Evolutionary conservation across 306 rosid species (phyloP).

Genomic region (Canavalia ensiformis): DNA sequence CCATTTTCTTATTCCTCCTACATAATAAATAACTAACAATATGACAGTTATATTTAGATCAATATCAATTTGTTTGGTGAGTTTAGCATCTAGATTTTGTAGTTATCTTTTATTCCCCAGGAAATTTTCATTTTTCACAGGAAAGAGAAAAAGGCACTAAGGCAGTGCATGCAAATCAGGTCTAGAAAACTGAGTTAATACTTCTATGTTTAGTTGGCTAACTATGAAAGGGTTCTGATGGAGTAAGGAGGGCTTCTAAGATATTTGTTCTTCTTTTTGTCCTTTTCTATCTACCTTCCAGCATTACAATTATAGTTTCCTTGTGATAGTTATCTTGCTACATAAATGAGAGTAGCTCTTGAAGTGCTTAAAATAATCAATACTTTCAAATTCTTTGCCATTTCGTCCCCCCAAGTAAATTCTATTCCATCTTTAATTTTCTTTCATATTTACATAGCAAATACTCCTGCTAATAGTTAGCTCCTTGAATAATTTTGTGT

Average conservation of each 20-base stretch:
- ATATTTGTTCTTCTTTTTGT: slow-evolving; percentile 20
- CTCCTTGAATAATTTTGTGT: slow-evolving; percentile 31
- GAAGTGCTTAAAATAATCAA: slow-evolving; percentile 18
- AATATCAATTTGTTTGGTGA: background rate
- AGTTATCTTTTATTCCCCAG: background rate
- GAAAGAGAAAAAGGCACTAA: background rate
- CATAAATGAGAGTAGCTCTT: slow-evolving; percentile 28
- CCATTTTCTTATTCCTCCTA: slow-evolving; percentile 30
- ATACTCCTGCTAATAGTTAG: background rate
- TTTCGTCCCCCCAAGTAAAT: slow-evolving; percentile 24
- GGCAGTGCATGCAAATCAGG: slow-evolving; percentile 5
- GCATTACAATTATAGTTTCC: slow-evolving; percentile 28
- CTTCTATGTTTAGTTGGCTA: slow-evolving; percentile 3
- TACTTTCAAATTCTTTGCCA: slow-evolving; percentile 12
- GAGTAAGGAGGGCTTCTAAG: background rate
- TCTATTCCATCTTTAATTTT: background rate
- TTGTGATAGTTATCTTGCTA: background rate
- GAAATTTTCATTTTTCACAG: slow-evolving; percentile 8
- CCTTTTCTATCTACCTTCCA: background rate
- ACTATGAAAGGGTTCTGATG: background rate
- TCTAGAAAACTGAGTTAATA: slow-evolving; percentile 9
- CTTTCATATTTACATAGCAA: slow-evolving; percentile 9
- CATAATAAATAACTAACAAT: background rate
- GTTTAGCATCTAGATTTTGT: slow-evolving; percentile 24
- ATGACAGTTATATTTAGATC: slow-evolving; percentile 18